Evolutionary conservation across 768 basidiomycete species (phyloP), one percentile per base, ranked within the genome.

Genomic region (Pleurotus tuber-regium): DNA sequence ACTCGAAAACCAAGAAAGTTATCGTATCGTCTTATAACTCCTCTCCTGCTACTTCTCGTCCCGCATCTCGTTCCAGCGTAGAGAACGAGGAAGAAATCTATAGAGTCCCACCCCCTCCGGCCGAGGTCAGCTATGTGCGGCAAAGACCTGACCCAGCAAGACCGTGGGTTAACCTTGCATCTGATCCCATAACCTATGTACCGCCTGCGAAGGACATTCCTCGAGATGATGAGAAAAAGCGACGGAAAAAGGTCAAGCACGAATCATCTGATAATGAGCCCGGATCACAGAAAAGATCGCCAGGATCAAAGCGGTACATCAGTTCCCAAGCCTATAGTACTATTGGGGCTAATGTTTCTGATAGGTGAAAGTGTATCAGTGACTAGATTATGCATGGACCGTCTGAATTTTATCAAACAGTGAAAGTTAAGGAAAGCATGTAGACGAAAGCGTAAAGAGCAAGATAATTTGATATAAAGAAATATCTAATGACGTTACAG

Each of bases 11-110:
- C 23, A 78, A 77, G 41, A 76, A 69, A 51, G 74, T 82, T 18
- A 75, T 66, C 1, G 70, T 87, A 4, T 74, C 82, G 2, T 79
- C 84, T 0, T 84, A 78, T 57, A 72, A 67, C 4, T 69, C 74
- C 4, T 66, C 71, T 14, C 66, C 71, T 1, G 59, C 70, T 3
- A 59, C 66, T 14, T 74, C 75, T 21, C 66, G 70, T 2, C 61
- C 69, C 2, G 61, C 63, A 0, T 74, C 73, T 0, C 57, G 67
- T 21, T 61, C 53, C 1, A 63, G 71, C 43, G 62, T 69, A 4
- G 56, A 58, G 2, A 66, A 67, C 31, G 68, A 67, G 4, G 64
- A 61, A 29, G 73, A 74, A 39, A 64, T 70, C 2, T 59, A 54
- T 6, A 70, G 80, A 26, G 68, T 78, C 0, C 70, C 68, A 1